Base-by-base conservation (phyloP, 768 basidiomycete genomes). In the Amanita thiersii region DNA sequence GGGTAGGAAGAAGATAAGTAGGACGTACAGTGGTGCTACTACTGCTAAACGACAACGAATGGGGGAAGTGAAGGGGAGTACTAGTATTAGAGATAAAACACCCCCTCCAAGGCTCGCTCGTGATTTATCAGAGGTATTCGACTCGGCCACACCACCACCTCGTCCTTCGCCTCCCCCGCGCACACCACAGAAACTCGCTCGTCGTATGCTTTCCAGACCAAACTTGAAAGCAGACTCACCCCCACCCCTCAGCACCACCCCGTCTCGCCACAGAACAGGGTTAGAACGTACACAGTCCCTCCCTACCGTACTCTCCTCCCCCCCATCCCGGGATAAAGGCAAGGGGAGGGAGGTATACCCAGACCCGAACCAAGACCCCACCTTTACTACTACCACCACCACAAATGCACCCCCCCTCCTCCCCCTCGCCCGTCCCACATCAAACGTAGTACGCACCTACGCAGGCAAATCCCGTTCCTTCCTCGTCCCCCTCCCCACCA, bases 401-500 rank as follows among this genome's bases (percentile, higher is more conserved):
- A 60, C 47, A 50, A n/a, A n/a, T n/a, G n/a, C n/a, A n/a, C n/a
- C n/a, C n/a, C 17, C 57, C 47, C 38, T 57, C 50, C 2, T 51
- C 38, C 55, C 50, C 38, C 54, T 54, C 36, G 52, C 56, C 18
- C 44, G 52, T n/a, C 53, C 61, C 5, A 48, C 59, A 33, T 43
- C 56, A 20, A 58, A 64, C 11, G 64, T 68, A 33, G 68, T 76
- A 2, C 71, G 74, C 29, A 89, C 86, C 2, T 89, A 89, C 52
- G 79, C 81, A 2, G 83, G 83, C 17, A 69, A 69, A 45, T 84
- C 81, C 17, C 83, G 86, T n/a, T 88, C 86, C 3, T 89, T 86
- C 59, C 73, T 89, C 11, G 71, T 85, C 7, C 62, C 76, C 12
- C 57, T 87, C 7, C 75, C 81, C 8, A 56, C 56, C 14, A 40